Percentiles rank a stretch among this genome's conserved stretches.
Evolutionary conservation across 2,329 filamentous ascomycete genomes (phyloP).

Genomic region (Clarireedia hainanense): DNA sequence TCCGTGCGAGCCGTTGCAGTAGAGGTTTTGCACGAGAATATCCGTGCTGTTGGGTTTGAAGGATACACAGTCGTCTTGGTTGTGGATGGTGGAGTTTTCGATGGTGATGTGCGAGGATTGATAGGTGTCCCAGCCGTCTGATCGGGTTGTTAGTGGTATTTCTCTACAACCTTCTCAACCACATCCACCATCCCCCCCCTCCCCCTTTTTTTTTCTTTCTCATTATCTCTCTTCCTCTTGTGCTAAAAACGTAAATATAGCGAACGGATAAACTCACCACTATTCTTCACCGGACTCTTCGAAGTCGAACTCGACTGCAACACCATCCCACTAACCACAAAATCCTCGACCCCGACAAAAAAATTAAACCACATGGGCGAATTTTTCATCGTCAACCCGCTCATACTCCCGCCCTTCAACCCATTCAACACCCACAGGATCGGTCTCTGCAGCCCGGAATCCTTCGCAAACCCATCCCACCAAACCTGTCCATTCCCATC

Average conservation of each 20-base stretch:
- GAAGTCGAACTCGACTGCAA: neutral
- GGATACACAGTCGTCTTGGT: slow-evolving; percentile 41
- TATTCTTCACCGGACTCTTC: slow-evolving; percentile 1
- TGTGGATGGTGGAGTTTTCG: slow-evolving; percentile 5
- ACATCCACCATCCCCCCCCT: too few species aligned
- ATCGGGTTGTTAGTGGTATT: neutral
- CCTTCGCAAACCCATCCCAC: slow-evolving; percentile 3
- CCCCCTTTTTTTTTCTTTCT: too few species aligned
- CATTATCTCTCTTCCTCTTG: neutral
- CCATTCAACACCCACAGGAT: slow-evolving; percentile 7
- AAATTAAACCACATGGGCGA: slow-evolving; percentile 7
- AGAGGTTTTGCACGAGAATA: slow-evolving; percentile 40
- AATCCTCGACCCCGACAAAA: neutral
- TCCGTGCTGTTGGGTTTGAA: slow-evolving; percentile 49
- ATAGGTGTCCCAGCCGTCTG: slow-evolving; percentile 8
- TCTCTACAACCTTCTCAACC: too few species aligned
- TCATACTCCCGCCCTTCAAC: slow-evolving; percentile 1
- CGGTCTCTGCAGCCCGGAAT: neutral
- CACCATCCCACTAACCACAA: slow-evolving; percentile 1
- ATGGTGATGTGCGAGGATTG: slow-evolving; percentile 4
- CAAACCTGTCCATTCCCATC: slow-evolving; percentile 4
- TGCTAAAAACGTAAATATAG: neutral
- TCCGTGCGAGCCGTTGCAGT: slow-evolving; percentile 42
- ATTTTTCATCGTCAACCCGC: neutral
- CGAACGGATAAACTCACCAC: neutral